phyloP scores from a whole-genome alignment of 768 basidiomycete species.

The Boletus sp. region DNA sequence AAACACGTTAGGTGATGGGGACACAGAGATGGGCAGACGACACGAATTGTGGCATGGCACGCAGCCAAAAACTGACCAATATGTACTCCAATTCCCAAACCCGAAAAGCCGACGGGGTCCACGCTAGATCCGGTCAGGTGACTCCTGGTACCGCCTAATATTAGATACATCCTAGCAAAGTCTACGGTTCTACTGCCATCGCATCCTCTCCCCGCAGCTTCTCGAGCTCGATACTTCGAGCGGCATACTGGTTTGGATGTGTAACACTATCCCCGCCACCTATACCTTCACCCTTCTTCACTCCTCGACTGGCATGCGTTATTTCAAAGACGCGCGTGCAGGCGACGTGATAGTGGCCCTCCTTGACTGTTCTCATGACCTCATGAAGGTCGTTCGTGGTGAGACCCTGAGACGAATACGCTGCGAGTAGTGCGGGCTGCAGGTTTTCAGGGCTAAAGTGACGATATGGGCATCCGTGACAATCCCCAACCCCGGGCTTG shows the following conservation, averaged over 20 bases:
- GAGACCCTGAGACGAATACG: conserved; percentile 63
- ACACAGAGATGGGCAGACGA: conserved; percentile 26
- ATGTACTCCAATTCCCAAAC: background rate
- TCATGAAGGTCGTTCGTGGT: conserved; percentile 72
- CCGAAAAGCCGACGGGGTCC: conserved; percentile 14
- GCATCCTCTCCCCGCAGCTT: conserved; percentile 41
- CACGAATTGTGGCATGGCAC: conserved; percentile 18
- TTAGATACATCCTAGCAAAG: background rate
- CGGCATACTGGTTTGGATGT: conserved; percentile 90
- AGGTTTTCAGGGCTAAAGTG: conserved; percentile 85
- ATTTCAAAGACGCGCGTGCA: conserved; percentile 97
- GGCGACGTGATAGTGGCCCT: conserved; percentile 86
- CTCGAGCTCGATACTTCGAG: conserved; percentile 67
- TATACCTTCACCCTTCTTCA: conserved; percentile 87
- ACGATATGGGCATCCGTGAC: conserved; percentile 90
- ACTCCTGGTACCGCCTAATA: conserved; percentile 24
- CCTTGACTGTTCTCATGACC: conserved; percentile 75
- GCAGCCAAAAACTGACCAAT: conserved; percentile 9
- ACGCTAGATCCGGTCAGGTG: background rate
- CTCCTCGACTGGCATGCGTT: conserved; percentile 67
- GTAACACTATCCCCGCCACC: conserved; percentile 84
- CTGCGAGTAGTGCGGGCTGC: conserved; percentile 65
- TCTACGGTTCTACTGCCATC: conserved; percentile 40
- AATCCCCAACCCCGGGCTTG: conserved; percentile 64
- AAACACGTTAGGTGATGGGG: background rate